These are phyloP conservation scores for Lantana camara DNA, from an alignment of 257 asterid species.

Conservation along the genomic window DNA sequence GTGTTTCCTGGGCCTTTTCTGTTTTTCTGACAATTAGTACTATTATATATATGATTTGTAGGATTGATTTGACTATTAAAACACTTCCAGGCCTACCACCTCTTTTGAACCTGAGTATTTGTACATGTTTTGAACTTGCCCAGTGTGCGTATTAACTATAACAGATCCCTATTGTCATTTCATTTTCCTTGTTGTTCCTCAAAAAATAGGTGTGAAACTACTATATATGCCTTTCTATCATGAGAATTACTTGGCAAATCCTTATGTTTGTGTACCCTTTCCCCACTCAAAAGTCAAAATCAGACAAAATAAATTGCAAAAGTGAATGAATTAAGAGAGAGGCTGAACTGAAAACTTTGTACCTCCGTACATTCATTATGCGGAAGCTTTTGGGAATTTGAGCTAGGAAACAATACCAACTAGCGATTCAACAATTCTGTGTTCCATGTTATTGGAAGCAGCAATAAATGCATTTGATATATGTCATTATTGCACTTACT, in stretches of 20 bases:
- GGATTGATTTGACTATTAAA: background rate
- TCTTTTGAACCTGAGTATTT: background rate
- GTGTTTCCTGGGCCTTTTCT: background rate
- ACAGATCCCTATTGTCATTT: background rate
- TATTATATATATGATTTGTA: background rate
- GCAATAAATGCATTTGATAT: too few relatives aligned
- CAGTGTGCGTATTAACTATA: background rate
- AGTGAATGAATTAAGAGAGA: background rate
- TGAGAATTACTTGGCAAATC: background rate
- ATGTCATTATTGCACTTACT: too few relatives aligned
- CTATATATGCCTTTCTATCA: background rate
- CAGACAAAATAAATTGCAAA: background rate
- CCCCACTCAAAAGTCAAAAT: too few relatives aligned
- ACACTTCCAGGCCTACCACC: background rate
- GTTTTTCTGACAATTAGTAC: background rate
- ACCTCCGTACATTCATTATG: too few relatives aligned
- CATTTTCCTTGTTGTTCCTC: background rate
- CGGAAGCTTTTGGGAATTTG: too few relatives aligned
- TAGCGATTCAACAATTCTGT: too few relatives aligned
- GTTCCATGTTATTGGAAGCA: too few relatives aligned
- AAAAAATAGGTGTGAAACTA: background rate
- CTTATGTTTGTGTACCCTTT: background rate
- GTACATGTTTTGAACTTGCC: background rate
- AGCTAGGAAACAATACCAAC: too few relatives aligned
- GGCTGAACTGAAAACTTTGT: too few relatives aligned